Percentiles rank a stretch among this genome's conserved stretches.
These are phyloP conservation scores for Cyclotella kingstonii DNA, from an alignment of 108 stramenopile genomes.

Conservation along the genomic window DNA sequence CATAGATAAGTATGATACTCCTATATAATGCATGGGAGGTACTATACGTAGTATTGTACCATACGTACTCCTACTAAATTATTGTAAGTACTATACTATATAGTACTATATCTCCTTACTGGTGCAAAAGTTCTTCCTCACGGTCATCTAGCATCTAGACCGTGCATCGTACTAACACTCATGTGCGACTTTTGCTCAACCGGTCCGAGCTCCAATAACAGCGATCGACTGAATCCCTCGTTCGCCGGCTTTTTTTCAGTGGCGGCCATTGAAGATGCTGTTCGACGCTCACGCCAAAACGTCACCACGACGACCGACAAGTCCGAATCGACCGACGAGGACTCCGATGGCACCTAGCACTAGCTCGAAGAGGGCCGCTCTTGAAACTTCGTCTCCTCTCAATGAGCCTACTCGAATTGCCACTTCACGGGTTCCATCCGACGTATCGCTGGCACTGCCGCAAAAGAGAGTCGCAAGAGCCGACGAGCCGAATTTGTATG, in stretches of 20 bases:
- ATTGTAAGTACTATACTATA: too few relatives aligned
- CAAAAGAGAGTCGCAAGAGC: slow-evolving; percentile 7
- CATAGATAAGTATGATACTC: too few relatives aligned
- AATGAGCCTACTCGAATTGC: neutral
- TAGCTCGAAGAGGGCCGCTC: slow-evolving; percentile 4
- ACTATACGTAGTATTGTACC: too few relatives aligned
- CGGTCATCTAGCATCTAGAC: too few relatives aligned
- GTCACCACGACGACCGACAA: neutral
- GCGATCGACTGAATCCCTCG: slow-evolving; percentile 46
- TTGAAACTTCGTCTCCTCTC: slow-evolving; percentile 1
- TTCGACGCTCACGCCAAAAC: slow-evolving; percentile 41
- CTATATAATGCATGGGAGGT: too few relatives aligned
- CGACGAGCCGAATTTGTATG: slow-evolving; percentile 61
- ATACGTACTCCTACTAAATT: too few relatives aligned
- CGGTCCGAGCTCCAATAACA: slow-evolving; percentile 32
- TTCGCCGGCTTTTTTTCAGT: slow-evolving; percentile 78
- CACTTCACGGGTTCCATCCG: too few relatives aligned
- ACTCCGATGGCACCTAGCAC: slow-evolving; percentile 73
- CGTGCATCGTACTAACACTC: too few relatives aligned
- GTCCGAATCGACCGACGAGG: slow-evolving; percentile 36
- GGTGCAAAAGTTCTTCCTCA: too few relatives aligned
- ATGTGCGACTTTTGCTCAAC: slow-evolving; percentile 84
- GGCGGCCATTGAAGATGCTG: slow-evolving; percentile 70
- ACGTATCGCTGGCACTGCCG: neutral
- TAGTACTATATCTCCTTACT: too few relatives aligned